phyloP scores from a whole-genome alignment of 805 yeast species.

The Metschnikowia matae region DNA sequence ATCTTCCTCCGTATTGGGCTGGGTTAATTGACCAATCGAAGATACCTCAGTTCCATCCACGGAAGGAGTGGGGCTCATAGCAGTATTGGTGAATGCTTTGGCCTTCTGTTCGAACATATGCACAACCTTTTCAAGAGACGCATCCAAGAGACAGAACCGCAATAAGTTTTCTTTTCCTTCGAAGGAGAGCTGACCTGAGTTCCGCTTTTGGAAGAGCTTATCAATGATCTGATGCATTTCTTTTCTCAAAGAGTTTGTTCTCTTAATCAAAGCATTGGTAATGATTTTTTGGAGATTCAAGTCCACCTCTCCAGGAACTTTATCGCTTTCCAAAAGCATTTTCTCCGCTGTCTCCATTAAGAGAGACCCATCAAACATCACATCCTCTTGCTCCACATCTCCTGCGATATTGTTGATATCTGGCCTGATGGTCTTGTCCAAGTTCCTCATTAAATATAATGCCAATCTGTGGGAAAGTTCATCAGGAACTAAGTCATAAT shows the following conservation, averaged over 20 bases:
- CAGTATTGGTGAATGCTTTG: slow-evolving; percentile 16
- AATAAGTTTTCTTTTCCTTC: slow-evolving; percentile 54
- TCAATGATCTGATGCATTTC: slow-evolving; percentile 53
- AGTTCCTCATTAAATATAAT: slow-evolving; percentile 52
- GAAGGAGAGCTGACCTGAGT: slow-evolving; percentile 43
- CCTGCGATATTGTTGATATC: slow-evolving; percentile 21
- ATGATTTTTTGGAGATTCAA: slow-evolving; percentile 41
- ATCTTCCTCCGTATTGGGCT: background rate
- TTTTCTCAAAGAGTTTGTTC: slow-evolving; percentile 46
- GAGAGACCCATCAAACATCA: slow-evolving; percentile 71
- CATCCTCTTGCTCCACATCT: slow-evolving; percentile 48
- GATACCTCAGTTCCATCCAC: slow-evolving; percentile 1
- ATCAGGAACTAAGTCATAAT: slow-evolving; percentile 49
- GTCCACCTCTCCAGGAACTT: slow-evolving; percentile 25
- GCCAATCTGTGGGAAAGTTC: slow-evolving; percentile 52
- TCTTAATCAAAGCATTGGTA: slow-evolving; percentile 47
- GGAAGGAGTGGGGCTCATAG: slow-evolving; percentile 16
- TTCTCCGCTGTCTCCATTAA: slow-evolving; percentile 72
- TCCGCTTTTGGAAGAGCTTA: slow-evolving; percentile 43
- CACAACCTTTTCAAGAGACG: slow-evolving; percentile 49
- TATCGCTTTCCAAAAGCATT: slow-evolving; percentile 39
- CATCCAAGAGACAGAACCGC: slow-evolving; percentile 51
- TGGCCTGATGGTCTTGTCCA: slow-evolving; percentile 42
- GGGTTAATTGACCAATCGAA: background rate
- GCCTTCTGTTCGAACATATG: slow-evolving; percentile 46